These are phyloP conservation scores for Suillus clintonianus DNA, from an alignment of 768 basidiomycete species.

Conservation along the genomic window DNA sequence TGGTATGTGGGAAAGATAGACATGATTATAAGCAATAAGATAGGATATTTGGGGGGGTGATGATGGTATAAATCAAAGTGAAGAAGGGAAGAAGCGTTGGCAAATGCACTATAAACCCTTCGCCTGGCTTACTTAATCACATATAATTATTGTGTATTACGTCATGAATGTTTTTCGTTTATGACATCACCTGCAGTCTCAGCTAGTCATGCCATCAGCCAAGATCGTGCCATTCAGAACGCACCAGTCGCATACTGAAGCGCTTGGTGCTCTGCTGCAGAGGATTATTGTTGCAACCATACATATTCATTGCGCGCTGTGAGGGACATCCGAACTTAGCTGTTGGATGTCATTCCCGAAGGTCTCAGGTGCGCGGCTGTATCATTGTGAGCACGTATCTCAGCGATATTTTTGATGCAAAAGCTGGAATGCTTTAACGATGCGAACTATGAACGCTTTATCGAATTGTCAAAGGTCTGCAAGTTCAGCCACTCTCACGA, in stretches of 20 bases:
- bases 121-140: background rate
- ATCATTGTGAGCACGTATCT: background rate
- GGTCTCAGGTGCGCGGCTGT: background rate
- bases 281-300: background rate
- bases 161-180: background rate
- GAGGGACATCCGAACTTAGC: background rate
- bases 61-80: background rate
- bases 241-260: too few species aligned
- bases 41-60: background rate
- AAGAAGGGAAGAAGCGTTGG: background rate
- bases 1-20: background rate
- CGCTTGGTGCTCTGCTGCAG: background rate
- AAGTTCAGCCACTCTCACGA: background rate
- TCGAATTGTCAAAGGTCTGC: background rate
- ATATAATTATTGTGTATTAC: background rate
- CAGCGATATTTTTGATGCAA: background rate
- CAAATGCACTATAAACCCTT: background rate
- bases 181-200: background rate
- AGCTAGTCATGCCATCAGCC: too few species aligned
- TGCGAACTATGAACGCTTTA: background rate
- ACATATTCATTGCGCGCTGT: background rate
- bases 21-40: background rate
- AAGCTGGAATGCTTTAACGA: background rate
- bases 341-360: background rate
- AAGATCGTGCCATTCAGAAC: too few species aligned